A percentile compares a stretch with the other conserved stretches of the same genome.
phyloP scores from a whole-genome alignment of 768 basidiomycete species.

The Calvatia gigantea region DNA sequence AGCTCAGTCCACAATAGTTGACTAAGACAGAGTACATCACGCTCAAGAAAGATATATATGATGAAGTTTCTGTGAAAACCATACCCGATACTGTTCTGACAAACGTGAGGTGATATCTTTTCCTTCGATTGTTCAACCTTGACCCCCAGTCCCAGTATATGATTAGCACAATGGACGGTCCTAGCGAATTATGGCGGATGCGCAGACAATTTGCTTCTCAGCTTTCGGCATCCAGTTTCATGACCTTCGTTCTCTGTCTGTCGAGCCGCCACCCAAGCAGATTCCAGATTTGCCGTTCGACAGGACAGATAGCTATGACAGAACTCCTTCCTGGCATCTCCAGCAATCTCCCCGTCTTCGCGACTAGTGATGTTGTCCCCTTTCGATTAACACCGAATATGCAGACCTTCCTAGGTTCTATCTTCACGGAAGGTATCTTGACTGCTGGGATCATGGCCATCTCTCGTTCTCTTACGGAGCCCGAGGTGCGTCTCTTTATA shows the following conservation, averaged over 20 bases:
- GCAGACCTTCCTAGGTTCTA: slow-evolving; percentile 87
- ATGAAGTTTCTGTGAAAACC: slow-evolving; percentile 85
- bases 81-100: slow-evolving; percentile 86
- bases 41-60: slow-evolving; percentile 80
- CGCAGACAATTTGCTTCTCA: slow-evolving; percentile 95
- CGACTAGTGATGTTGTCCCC: slow-evolving; percentile 83
- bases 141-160: slow-evolving; percentile 64
- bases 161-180: slow-evolving; percentile 76
- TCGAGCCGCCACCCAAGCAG: slow-evolving; percentile 80
- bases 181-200: slow-evolving; percentile 92
- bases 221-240: slow-evolving; percentile 83
- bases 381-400: slow-evolving; percentile 98
- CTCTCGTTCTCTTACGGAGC: slow-evolving; percentile 84
- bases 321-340: slow-evolving; percentile 77
- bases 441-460: slow-evolving; percentile 89
- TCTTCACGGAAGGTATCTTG: slow-evolving; percentile 87
- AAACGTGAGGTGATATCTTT: slow-evolving; percentile 50
- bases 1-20: slow-evolving; percentile 33
- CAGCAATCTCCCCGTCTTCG: slow-evolving; percentile 54
- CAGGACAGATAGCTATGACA: slow-evolving; percentile 89
- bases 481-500: slow-evolving; percentile 59
- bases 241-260: slow-evolving; percentile 85
- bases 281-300: slow-evolving; percentile 86
- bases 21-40: slow-evolving; percentile 63
- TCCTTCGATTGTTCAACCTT: slow-evolving; percentile 3